Percentiles rank a stretch among this genome's conserved stretches.
These are phyloP conservation scores for Penicillium canariense DNA, from an alignment of 495 filamentous ascomycete species.

Conservation along the genomic window DNA sequence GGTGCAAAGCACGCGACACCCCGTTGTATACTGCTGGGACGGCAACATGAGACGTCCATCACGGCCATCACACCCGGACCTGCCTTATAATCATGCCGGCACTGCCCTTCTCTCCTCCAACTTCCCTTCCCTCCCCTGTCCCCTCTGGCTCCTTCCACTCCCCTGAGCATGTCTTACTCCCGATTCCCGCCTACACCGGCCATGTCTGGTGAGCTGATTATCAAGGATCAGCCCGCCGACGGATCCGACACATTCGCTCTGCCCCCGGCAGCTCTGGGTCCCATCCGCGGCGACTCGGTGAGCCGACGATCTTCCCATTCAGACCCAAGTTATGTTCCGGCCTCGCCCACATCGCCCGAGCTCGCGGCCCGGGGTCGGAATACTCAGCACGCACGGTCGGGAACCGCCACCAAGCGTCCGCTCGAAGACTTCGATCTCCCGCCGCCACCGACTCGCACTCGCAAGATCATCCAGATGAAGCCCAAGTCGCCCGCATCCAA, in stretches of 20 bases:
- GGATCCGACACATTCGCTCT: conserved; percentile 69
- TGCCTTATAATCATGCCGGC: conserved; percentile 1
- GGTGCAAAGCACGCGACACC: conserved; percentile 50
- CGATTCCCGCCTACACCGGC: conserved; percentile 77
- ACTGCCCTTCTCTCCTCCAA: not conserved
- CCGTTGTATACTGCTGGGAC: not conserved
- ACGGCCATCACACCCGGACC: not conserved
- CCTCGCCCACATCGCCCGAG: conserved; percentile 57
- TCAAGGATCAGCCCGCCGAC: conserved; percentile 64
- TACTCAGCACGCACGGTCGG: conserved; percentile 57
- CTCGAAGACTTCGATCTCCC: conserved; percentile 71
- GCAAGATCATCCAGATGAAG: conserved; percentile 99
- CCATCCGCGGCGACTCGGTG: conserved; percentile 35
- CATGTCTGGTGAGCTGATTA: conserved; percentile 77
- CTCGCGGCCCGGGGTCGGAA: conserved; percentile 29
- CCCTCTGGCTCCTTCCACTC: not conserved
- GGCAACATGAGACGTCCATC: not conserved
- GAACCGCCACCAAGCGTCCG: conserved; percentile 47
- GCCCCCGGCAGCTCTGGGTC: conserved; percentile 74
- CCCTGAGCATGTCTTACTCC: conserved; percentile 63
- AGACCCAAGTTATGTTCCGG: conserved; percentile 50
- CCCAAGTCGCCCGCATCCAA: conserved; percentile 39
- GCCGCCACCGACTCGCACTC: conserved; percentile 84
- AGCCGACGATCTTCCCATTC: conserved; percentile 44
- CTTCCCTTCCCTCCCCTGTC: not conserved